Base-by-base conservation (phyloP, 805 yeast species). In the Kodamaea restingae region DNA sequence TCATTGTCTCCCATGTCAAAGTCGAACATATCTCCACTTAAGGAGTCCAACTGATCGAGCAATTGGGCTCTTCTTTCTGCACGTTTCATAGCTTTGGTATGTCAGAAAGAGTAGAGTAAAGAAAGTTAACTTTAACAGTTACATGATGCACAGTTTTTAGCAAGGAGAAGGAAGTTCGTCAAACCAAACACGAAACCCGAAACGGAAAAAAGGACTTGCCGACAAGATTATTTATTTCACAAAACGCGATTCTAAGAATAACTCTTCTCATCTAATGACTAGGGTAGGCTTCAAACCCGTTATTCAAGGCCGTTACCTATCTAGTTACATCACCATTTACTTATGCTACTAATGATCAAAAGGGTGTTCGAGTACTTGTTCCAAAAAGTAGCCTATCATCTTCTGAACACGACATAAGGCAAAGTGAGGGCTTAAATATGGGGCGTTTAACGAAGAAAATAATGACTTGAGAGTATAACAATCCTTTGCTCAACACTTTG, bases 61-160 rank as follows among this genome's bases (percentile, higher is more conserved):
- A 37, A 28, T 10, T 22, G 35, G 12, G 40, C 40, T 20, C 40
- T 30, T 24, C 20, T 17, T 17, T 37, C 40, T 31, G 35, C 15
- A 24, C 24, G 12, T 24, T 27, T 37, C 40, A 37, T 37, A 4
- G 12, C 27, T 9, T 25, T 21, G 24, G 24, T 7, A 21, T 21
- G 9, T 11, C 17, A 12, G 5, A 14, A 27, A 27, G 31, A 14
- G 10, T 15, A 14, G 12, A 15, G 7, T 6, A 20, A 20, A 5
- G 7, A 20, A 20, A 20, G 22, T 20, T n/a, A n/a, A n/a, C n/a
- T n/a, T n/a, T n/a, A n/a, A n/a, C n/a, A n/a, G n/a, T n/a, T n/a
- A n/a, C n/a, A n/a, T n/a, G n/a, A n/a, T n/a, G n/a, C n/a, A n/a
- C n/a, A n/a, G n/a, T n/a, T n/a, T n/a, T 25, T 25, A 25, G 12